Percentiles rank a stretch among this genome's conserved stretches.
These are phyloP conservation scores for Artemisia tridentata DNA, from an alignment of 129 eudicot species.

Conservation along the genomic window DNA sequence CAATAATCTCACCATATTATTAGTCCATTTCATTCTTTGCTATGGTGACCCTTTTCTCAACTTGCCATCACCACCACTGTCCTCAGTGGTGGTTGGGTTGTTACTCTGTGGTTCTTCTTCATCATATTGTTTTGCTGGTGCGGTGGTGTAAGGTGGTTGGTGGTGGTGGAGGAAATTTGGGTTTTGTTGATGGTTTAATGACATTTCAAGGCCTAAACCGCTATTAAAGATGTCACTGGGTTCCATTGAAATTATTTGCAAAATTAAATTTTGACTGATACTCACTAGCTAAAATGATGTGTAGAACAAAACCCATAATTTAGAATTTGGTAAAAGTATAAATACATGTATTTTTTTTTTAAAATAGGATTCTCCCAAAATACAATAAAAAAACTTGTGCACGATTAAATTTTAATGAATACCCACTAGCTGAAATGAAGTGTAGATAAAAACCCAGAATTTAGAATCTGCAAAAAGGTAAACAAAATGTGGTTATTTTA, in stretches of 20 bases:
- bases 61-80: slow-evolving; percentile 50
- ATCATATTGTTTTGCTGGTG: slow-evolving; percentile 50
- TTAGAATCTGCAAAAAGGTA: neutral
- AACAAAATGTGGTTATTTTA: neutral
- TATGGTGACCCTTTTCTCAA: slow-evolving; percentile 63
- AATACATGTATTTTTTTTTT: too few species aligned
- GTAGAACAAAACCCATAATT: slow-evolving; percentile 29
- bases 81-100: slow-evolving; percentile 38
- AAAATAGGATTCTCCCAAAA: too few species aligned
- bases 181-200: slow-evolving; percentile 53
- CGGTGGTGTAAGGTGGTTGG: slow-evolving; percentile 46
- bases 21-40: slow-evolving; percentile 99
- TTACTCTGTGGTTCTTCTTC: slow-evolving; percentile 63
- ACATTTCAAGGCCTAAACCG: slow-evolving; percentile 67
- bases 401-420: slow-evolving; percentile 8
- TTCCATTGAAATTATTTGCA: slow-evolving; percentile 40
- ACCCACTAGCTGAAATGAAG: slow-evolving; percentile 25
- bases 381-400: neutral
- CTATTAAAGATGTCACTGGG: slow-evolving; percentile 49
- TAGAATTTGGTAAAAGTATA: neutral
- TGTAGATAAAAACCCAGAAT: slow-evolving; percentile 33
- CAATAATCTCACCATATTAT: slow-evolving; percentile 73
- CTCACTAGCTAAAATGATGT: slow-evolving; percentile 21
- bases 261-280: slow-evolving; percentile 8
- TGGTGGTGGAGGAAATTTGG: slow-evolving; percentile 39